Percentiles rank a stretch among this genome's conserved stretches.
Evolutionary conservation across 805 yeast genomes (phyloP).

Genomic region (Candida lessepsii): DNA sequence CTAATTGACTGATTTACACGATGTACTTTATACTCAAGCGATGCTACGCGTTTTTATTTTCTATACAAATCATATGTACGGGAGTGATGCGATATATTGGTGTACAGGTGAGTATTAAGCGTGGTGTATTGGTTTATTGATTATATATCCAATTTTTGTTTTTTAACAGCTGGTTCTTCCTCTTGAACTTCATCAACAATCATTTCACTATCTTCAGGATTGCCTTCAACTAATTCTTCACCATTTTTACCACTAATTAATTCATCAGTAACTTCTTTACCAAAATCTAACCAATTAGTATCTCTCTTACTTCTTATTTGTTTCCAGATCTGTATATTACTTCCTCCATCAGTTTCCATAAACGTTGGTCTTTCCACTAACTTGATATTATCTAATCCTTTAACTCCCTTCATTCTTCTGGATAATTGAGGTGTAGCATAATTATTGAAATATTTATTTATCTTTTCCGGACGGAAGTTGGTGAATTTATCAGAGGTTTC

Average conservation of each 20-base stretch:
- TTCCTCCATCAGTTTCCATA: slow-evolving; percentile 4
- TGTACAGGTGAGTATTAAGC: too few relatives aligned
- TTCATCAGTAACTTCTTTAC: slow-evolving; percentile 7
- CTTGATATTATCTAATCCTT: slow-evolving; percentile 28
- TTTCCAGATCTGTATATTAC: slow-evolving; percentile 31
- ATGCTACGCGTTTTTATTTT: not conserved
- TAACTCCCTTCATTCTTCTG: slow-evolving; percentile 34
- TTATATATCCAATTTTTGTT: too few relatives aligned
- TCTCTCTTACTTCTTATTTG: slow-evolving; percentile 23
- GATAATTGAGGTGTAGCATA: slow-evolving; percentile 45
- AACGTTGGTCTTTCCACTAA: slow-evolving; percentile 4
- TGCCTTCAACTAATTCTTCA: too few relatives aligned
- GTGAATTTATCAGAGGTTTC: slow-evolving; percentile 19
- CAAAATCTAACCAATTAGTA: slow-evolving; percentile 28
- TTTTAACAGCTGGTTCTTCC: not conserved
- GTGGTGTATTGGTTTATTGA: too few relatives aligned
- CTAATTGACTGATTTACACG: too few relatives aligned
- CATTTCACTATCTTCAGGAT: too few relatives aligned
- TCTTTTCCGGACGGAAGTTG: slow-evolving; percentile 26
- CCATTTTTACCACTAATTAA: not conserved
- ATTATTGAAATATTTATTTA: slow-evolving; percentile 38
- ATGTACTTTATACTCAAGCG: not conserved
- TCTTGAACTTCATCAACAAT: too few relatives aligned
- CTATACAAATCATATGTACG: too few relatives aligned
- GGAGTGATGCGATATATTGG: too few relatives aligned